Percentiles rank a stretch among this genome's conserved stretches.
Conservation (phyloP, 176 grass and related monocot species). For the Musa schizocarpa region DNA sequence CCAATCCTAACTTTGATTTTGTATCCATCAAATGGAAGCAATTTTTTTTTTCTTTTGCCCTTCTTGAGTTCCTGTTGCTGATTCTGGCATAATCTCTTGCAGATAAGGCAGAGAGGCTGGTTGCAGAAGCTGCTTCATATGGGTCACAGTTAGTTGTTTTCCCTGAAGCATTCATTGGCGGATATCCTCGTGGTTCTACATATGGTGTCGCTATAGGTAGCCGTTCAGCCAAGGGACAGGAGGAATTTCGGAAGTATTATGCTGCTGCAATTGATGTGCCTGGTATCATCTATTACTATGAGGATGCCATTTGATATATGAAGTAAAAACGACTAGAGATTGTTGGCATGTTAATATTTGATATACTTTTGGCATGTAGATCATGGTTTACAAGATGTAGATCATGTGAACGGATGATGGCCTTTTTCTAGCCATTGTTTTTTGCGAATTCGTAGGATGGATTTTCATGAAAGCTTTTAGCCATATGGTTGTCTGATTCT, state of each 20-base stretch:
- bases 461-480: not conserved
- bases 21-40: not conserved
- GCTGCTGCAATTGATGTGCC: slow-evolving; percentile 81
- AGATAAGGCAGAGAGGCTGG: slow-evolving; percentile 81
- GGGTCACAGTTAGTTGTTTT: slow-evolving; percentile 85
- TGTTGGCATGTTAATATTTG: not conserved
- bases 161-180: slow-evolving; percentile 87
- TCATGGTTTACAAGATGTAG: too few species aligned
- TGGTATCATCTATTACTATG: slow-evolving; percentile 32
- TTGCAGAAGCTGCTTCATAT: slow-evolving; percentile 66
- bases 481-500: not conserved
- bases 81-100: not conserved
- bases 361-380: too few species aligned
- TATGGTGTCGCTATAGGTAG: slow-evolving; percentile 72
- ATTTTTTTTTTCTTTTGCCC: not conserved
- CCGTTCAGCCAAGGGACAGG: not conserved
- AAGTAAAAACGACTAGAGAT: not conserved
- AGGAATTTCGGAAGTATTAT: slow-evolving; percentile 84
- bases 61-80: not conserved
- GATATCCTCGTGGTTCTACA: slow-evolving; percentile 75
- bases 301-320: not conserved
- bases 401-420: too few species aligned
- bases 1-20: not conserved
- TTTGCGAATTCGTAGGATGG: not conserved
- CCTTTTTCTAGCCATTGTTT: not conserved